A percentile compares a stretch with the other conserved stretches of the same genome.
These are phyloP conservation scores for Apiotrichum mycotoxinovorans DNA, from an alignment of 1,284 basidiomycete species.

Conservation along the genomic window DNA sequence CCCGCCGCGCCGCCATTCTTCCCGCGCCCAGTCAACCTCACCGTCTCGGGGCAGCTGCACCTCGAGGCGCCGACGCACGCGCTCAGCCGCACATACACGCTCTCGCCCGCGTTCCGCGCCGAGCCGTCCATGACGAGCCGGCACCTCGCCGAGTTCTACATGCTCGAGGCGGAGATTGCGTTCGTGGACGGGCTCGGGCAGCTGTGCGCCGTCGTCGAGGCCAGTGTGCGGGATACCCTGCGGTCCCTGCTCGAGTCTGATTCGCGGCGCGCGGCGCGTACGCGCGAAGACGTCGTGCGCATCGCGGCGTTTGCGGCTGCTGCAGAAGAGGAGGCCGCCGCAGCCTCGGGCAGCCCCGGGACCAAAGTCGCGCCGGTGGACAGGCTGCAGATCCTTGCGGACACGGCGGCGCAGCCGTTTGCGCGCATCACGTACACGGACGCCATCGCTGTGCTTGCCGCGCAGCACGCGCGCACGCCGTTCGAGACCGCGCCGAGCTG, in stretches of 20 bases:
- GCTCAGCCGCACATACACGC: conserved; percentile 78
- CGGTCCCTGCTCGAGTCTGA: conserved; percentile 19
- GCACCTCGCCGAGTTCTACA: conserved; percentile 98
- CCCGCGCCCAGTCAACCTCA: conserved; percentile 68
- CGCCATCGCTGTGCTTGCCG: conserved; percentile 63
- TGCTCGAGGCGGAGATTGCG: conserved; percentile 91
- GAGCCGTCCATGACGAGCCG: conserved; percentile 81
- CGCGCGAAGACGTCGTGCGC: conserved; percentile 27
- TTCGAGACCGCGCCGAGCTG: conserved; percentile 64
- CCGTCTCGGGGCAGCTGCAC: conserved; percentile 92
- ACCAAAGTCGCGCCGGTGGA: neutral
- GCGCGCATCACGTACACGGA: conserved; percentile 74
- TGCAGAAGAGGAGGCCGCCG: neutral
- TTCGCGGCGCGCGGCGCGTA: conserved; percentile 18
- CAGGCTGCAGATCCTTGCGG: conserved; percentile 18
- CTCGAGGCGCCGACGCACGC: conserved; percentile 81
- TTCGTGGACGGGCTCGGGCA: conserved; percentile 56
- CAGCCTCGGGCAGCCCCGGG: neutral
- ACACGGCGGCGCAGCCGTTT: conserved; percentile 32
- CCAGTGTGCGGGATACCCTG: conserved; percentile 45
- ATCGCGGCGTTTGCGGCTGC: conserved; percentile 2
- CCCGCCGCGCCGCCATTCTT: conserved; percentile 34
- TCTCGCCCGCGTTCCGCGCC: conserved; percentile 89
- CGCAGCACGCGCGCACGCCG: conserved; percentile 39
- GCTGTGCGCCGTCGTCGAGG: conserved; percentile 70